phyloP scores from a whole-genome alignment of 2,329 filamentous ascomycete genomes.

The Fusarium decemcellulare region DNA sequence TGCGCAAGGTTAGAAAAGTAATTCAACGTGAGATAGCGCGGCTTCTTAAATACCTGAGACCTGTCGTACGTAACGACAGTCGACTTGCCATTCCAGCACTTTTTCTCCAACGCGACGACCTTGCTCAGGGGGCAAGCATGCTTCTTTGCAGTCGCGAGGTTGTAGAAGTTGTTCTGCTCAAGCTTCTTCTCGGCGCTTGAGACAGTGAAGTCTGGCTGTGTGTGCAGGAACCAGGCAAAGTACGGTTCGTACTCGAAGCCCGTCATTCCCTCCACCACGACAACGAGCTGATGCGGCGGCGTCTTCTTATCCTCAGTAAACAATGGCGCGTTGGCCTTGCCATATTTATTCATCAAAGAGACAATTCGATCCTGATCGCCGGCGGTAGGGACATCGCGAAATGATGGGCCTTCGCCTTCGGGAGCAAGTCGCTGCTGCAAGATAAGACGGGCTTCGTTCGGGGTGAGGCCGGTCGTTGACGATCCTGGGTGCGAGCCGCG shows the following conservation, averaged over 20 bases:
- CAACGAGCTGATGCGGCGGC: conserved; percentile 68
- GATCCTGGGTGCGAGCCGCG: conserved; percentile 48
- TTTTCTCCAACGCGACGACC: conserved; percentile 58
- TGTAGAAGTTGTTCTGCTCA: conserved; percentile 58
- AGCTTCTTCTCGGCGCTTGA: conserved; percentile 61
- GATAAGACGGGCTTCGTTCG: conserved; percentile 70
- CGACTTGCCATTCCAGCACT: conserved; percentile 62
- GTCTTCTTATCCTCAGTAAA: conserved; percentile 58
- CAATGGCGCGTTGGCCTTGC: conserved; percentile 64
- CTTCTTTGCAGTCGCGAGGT: conserved; percentile 53
- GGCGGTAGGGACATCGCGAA: conserved; percentile 60
- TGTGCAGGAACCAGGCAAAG: conserved; percentile 55
- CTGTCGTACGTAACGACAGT: conserved; percentile 61
- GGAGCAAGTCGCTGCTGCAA: conserved; percentile 69
- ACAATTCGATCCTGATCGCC: conserved; percentile 64
- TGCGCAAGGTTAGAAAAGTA: conserved; percentile 47
- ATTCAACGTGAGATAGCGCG: not conserved
- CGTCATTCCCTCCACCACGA: conserved; percentile 71
- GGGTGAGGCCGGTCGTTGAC: conserved; percentile 61
- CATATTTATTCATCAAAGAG: conserved; percentile 72
- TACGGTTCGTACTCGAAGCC: conserved; percentile 59
- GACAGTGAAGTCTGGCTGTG: conserved; percentile 64
- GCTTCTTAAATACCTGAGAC: conserved; percentile 54
- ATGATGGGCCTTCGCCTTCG: conserved; percentile 62
- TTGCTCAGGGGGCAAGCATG: conserved; percentile 56